Conservation (phyloP, 2,329 filamentous ascomycete species). For the Macroventuria anomochaeta region DNA sequence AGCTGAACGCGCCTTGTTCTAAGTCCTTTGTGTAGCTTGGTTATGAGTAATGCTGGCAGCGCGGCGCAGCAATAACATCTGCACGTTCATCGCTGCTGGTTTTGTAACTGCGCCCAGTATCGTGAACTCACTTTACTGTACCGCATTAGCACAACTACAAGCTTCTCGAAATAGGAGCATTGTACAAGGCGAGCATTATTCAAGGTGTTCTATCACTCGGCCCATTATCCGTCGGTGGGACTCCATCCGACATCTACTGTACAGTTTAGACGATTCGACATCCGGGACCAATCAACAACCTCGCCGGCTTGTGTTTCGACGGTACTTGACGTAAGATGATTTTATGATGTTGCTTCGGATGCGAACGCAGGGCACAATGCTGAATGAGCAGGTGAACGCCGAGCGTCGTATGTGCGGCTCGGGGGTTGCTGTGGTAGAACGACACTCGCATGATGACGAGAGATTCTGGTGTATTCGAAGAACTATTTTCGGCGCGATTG, state of each 20-base stretch:
- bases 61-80: not conserved
- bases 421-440: not conserved
- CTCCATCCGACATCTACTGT: no score
- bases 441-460: not conserved
- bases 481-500: no score
- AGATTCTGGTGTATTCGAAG: not conserved
- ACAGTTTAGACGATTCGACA: no score
- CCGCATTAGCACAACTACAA: not conserved
- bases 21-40: not conserved
- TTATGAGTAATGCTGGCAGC: not conserved
- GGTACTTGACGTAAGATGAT: no score
- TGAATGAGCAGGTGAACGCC: not conserved
- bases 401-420: constrained; percentile 11
- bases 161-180: no score
- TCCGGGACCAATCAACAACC: no score
- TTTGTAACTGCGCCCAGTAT: not conserved
- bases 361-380: not conserved
- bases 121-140: no score
- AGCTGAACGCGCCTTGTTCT: not conserved
- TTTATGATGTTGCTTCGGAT: no score
- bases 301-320: no score
- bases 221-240: no score
- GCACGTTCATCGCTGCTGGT: not conserved
- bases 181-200: no score
- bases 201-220: no score